Evolutionary conservation across 2,329 filamentous ascomycete species (phyloP), one percentile per base, ranked within the genome.

Genomic region (Triangularia setosa): DNA sequence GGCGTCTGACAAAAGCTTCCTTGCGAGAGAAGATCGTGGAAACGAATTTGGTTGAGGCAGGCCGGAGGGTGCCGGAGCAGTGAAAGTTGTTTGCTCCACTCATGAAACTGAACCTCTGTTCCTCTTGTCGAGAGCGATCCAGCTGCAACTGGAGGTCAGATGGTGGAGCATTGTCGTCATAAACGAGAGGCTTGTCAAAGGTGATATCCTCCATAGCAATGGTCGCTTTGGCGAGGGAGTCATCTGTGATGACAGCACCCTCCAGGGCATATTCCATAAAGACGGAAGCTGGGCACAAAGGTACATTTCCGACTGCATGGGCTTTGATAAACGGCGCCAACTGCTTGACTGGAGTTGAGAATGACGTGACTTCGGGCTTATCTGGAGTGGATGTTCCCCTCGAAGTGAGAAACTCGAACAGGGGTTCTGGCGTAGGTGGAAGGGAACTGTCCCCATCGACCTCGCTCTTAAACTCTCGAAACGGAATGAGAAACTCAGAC

Each of bases 211-310:
- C 33, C 24, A 56, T 30, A 2, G 25, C 30, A 3, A 56, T 23
- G 18, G 35, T 52, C 11, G 28, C 16, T 23, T 33, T 40, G 21
- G 16, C 48, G 8, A 23, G 48, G 11, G 48, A 30, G 4, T 40
- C 24, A n/a, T 33, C n/a, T 3, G 35, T 25, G 7, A 48, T n/a
- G 11, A 33, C 21, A 3, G 52, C 48, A 16, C 48, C 60, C 14
- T 62, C 60, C 18, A 62, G 7, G 5, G 60, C 60, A 16, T 55
- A 30, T 28, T 62, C 60, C 24, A 33, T 25, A 16, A 56, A 62
- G 23, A 62, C 60, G 3, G 60, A 62, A 3, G 60, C 60, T 12
- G 60, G 60, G 28, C 60, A 62, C 14, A 62, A 12, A n/a, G 40
- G 44, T n/a, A 14, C 25, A 4, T 52, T 52, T 11, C 60, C 60